A percentile compares a stretch with the other conserved stretches of the same genome.
Evolutionary conservation across 2,329 filamentous ascomycete genomes (phyloP).

Genomic region (Delphinella strobiligena): DNA sequence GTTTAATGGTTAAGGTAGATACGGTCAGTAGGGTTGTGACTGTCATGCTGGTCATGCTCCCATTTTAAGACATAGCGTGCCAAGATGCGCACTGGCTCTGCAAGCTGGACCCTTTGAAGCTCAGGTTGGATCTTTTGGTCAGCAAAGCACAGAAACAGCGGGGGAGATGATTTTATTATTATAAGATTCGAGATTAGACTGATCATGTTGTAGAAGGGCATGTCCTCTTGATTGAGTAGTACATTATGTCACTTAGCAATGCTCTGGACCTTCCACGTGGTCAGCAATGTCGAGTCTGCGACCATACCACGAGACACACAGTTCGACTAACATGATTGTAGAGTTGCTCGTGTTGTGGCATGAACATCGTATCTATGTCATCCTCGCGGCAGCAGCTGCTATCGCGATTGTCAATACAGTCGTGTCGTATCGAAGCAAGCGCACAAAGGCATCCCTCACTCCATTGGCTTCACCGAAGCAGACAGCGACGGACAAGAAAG

Average conservation of each 20-base stretch:
- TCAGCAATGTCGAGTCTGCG: no score
- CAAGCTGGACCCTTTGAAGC: no score
- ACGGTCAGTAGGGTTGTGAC: neutral
- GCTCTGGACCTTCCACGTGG: neutral
- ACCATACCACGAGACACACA: neutral
- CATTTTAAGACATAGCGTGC: neutral
- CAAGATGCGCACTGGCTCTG: no score
- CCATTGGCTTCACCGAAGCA: neutral
- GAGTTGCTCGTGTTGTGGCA: conserved; percentile 23
- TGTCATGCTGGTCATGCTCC: neutral
- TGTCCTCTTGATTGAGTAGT: no score
- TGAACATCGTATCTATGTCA: conserved; percentile 16
- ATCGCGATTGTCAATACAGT: conserved; percentile 18
- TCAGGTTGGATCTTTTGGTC: neutral
- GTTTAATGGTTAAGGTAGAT: neutral
- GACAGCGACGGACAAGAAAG: neutral
- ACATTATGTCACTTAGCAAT: neutral
- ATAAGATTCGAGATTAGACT: neutral
- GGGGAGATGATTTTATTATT: neutral
- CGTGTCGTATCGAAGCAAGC: conserved; percentile 14
- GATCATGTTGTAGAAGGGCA: neutral
- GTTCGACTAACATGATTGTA: conserved; percentile 4
- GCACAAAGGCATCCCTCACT: conserved; percentile 10
- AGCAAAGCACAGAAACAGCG: neutral
- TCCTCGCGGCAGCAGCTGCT: conserved; percentile 18